These are phyloP conservation scores for Tolypocladium inflatum DNA, from an alignment of 2,329 filamentous ascomycete genomes.

Conservation along the genomic window DNA sequence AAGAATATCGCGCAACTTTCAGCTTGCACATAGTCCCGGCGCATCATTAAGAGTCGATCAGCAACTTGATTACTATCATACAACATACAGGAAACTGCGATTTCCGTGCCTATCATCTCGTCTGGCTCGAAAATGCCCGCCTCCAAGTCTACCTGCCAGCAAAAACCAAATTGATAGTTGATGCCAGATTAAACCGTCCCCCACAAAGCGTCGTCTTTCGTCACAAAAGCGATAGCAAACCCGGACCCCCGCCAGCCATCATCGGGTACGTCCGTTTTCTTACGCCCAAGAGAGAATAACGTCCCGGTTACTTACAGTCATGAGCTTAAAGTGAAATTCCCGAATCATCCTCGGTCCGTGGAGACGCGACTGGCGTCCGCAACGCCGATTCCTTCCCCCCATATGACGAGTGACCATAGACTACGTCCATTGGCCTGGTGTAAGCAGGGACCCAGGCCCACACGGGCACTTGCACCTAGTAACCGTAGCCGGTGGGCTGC, in stretches of 20 bases:
- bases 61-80: constrained; percentile 8
- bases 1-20: too few species aligned
- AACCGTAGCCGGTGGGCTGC: constrained; percentile 73
- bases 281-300: not conserved
- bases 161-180: not conserved
- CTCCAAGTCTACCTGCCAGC: constrained; percentile 4
- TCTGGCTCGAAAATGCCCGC: constrained; percentile 2
- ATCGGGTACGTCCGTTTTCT: not conserved
- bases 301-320: constrained; percentile 3
- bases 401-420: not conserved
- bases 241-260: not conserved
- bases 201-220: not conserved
- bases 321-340: constrained; percentile 13
- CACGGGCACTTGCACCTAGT: constrained; percentile 31
- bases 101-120: not conserved
- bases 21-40: not conserved
- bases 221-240: not conserved
- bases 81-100: constrained; percentile 1
- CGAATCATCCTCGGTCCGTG: constrained; percentile 8
- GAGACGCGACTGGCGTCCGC: not conserved
- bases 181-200: not conserved
- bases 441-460: constrained; percentile 13
- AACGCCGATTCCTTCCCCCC: not conserved
- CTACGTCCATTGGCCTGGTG: not conserved
- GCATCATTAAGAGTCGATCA: not conserved